Percentiles rank a stretch among this genome's conserved stretches.
phyloP scores from a whole-genome alignment of 495 filamentous ascomycete species.

The Hypoxylon lienhwacheense region DNA sequence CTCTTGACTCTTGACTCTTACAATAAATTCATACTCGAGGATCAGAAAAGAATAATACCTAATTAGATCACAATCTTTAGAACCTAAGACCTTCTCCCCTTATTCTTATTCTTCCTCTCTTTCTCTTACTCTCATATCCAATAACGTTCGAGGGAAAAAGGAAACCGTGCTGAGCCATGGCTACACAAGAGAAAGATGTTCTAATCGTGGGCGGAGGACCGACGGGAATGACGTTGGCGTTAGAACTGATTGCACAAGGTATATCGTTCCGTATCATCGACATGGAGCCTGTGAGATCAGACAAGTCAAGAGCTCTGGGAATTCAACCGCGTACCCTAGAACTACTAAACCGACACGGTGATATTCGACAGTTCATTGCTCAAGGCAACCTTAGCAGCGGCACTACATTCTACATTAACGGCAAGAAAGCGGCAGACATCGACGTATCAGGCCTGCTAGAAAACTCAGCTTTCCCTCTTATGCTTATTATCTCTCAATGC shows the following conservation, averaged over 20 bases:
- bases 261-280: constrained; percentile 37
- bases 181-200: constrained; percentile 24
- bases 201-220: constrained; percentile 38
- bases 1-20: too few relatives aligned
- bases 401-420: constrained; percentile 32
- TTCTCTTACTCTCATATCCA: too few relatives aligned
- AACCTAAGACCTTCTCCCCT: neutral
- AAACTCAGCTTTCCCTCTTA: constrained; percentile 43
- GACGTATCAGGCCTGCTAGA: constrained; percentile 38
- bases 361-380: constrained; percentile 20
- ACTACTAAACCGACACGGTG: constrained; percentile 39
- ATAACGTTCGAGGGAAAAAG: neutral
- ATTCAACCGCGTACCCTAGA: constrained; percentile 43
- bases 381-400: constrained; percentile 26
- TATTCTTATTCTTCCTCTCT: neutral
- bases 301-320: constrained; percentile 38
- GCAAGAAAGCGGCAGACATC: constrained; percentile 32
- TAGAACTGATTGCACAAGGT: constrained; percentile 32
- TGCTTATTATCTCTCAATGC: constrained; percentile 46
- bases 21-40: too few relatives aligned
- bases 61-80: too few relatives aligned
- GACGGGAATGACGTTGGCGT: constrained; percentile 34
- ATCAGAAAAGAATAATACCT: too few relatives aligned
- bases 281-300: constrained; percentile 27
- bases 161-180: constrained; percentile 6